Evolutionary conservation across 495 filamentous ascomycete species (phyloP), one percentile per base, ranked within the genome.

Genomic region (Penicillium chermesinum): DNA sequence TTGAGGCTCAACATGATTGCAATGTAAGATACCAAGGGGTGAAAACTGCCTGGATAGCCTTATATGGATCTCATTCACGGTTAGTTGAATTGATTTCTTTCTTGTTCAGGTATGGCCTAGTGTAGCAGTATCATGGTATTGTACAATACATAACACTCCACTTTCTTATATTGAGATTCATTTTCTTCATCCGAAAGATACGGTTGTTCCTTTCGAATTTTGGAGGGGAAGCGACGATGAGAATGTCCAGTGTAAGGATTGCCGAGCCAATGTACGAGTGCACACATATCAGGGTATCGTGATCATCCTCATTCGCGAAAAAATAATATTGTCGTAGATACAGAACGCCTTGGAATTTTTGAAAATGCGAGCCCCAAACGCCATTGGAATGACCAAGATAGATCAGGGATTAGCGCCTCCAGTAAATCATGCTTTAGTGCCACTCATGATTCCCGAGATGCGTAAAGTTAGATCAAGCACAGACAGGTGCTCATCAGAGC

Each of bases 401-500:
- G 18, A 15, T 30, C 42, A 20, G 1, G 25, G 14, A 36, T 20
- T 45, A 2, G 0, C 33, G 7, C 8, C 25, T 30, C 14, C 3
- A 35, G 14, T 16, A 17, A 18, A 25, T 37, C 30, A 34, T n/a
- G n/a, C n/a, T n/a, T n/a, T n/a, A 19, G 4, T 10, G 12, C 70
- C 70, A 18, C 76, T 76, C 54, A 97, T 53, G 41, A 95, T 84
- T 10, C 83, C 83, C 0, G 87, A 84, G 63, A 96, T 83, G 56
- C 86, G 80, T 51, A 97, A 67, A 16, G 85, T 73, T 48, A 96
- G 62, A 65, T 99, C 93, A 34, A 97, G 64, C 37, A 97, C 85
- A 7, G 85, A 87, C 16, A 99, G 68, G 59, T 97, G 90, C 67
- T 99, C 93, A 61, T 99, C 94, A 2, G 89, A 85, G n/a, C 93